Evolutionary conservation across 139 green algal species (phyloP).

Genomic region (Eudorina sp.): DNA sequence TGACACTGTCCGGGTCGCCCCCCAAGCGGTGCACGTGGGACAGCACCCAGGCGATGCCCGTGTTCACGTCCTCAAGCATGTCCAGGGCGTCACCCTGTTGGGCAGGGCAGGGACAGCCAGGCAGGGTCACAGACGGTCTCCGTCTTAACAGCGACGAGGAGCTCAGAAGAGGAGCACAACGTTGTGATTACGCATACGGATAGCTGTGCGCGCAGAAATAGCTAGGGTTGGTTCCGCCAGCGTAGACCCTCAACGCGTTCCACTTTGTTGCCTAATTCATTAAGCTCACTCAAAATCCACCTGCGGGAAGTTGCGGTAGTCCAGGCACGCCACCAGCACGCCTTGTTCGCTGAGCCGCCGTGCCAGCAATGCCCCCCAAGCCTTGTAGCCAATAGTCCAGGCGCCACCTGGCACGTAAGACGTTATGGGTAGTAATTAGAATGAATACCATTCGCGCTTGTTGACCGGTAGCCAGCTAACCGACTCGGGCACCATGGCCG

Average conservation of each 20-base stretch:
- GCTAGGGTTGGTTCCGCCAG: no score
- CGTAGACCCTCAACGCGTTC: no score
- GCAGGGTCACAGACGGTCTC: no score
- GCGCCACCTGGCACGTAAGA: conserved; percentile 86
- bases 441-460: no score
- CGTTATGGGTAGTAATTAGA: not conserved
- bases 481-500: no score
- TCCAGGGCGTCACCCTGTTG: conserved; percentile 81
- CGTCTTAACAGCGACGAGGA: no score
- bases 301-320: conserved; percentile 98
- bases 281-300: no score
- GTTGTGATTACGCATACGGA: no score
- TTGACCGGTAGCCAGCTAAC: no score
- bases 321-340: conserved; percentile 90
- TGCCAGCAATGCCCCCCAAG: conserved; percentile 92
- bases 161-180: no score
- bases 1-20: conserved; percentile 82
- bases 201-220: no score
- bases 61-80: conserved; percentile 96
- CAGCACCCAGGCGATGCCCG: conserved; percentile 90
- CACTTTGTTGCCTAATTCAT: no score
- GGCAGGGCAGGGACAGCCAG: not conserved
- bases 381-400: conserved; percentile 97
- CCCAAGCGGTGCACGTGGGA: conserved; percentile 72
- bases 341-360: conserved; percentile 84